Evolutionary conservation across 306 rosid genomes (phyloP), one percentile per base, ranked within the genome.

Genomic region (Ormosia emarginata): DNA sequence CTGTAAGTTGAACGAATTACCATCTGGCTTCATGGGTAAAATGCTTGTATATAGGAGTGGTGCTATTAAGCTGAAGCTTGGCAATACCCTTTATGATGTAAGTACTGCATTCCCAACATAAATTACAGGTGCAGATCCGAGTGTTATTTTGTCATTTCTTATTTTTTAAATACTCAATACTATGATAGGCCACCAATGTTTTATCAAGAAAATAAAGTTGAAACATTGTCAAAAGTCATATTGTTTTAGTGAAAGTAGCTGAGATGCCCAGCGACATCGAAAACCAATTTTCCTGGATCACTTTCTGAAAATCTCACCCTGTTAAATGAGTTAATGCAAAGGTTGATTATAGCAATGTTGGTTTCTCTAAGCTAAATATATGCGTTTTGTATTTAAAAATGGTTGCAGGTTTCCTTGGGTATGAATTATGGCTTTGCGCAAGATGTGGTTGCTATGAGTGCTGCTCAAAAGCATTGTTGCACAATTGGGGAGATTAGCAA

Each of bases 1-100:
- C 6, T 79, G 82, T 78, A 71, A 85, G 67, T 69, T 88, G 86
- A 56, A 81, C 6, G 92, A 88, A 32, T 55, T 92, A 80, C 92
- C 98, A 74, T 71, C 89, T 13, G 98, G 97, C 71, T 85, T 80
- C 74, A 86, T 95, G 83, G 99, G 99, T 44, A 93, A 95, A 90
- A 87, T 93, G 94, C 83, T 91, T 7, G 91, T 93, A 50, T 93
- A 92, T 86, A 87, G 13, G 86, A 93, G 98, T 65, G 98, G 98
- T 79, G 89, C 85, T 47, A 61, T 93, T 87, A 95, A 93, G 87
- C 70, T 93, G 90, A 95, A 89, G 86, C 85, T 90, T 58, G 98
- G 98, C 4, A 71, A 93, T 83, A 90, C 89, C 41, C 84, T 95
- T 75, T 90, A 89, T 74, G 97, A 95, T 85, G 98, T 89, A 88